A percentile compares a stretch with the other conserved stretches of the same genome.
phyloP scores from a whole-genome alignment of 345 rosid genomes.

The Eucalyptus pauciflora region DNA sequence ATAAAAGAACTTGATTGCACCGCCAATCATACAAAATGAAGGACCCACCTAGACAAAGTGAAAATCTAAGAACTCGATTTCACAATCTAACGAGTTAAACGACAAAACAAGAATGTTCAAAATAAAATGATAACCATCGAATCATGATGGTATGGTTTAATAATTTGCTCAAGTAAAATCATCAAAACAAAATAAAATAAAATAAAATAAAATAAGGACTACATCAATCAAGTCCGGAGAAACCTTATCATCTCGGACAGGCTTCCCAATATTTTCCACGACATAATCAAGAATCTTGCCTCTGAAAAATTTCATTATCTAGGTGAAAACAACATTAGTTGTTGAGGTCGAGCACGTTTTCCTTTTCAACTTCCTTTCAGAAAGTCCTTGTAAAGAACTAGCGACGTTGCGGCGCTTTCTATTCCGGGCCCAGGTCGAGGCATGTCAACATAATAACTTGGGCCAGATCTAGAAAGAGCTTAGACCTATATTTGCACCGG shows the following conservation, averaged over 20 bases:
- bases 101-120: background rate
- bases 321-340: background rate
- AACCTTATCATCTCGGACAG: background rate
- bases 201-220: background rate
- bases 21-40: background rate
- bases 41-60: background rate
- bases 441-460: background rate
- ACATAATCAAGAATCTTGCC: background rate
- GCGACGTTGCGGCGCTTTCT: background rate
- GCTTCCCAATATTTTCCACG: background rate
- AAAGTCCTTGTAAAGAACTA: background rate
- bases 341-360: background rate
- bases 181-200: background rate
- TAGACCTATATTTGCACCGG: background rate
- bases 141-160: background rate
- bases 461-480: background rate
- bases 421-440: background rate
- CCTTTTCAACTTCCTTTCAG: background rate
- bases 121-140: background rate
- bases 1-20: background rate
- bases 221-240: background rate
- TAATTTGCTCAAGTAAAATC: background rate
- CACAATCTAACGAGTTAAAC: background rate
- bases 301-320: background rate
- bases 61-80: background rate